Percentiles rank a stretch among this genome's conserved stretches.
phyloP scores from a whole-genome alignment of 2,329 filamentous ascomycete genomes.

The Cyphellophora attinorum region DNA sequence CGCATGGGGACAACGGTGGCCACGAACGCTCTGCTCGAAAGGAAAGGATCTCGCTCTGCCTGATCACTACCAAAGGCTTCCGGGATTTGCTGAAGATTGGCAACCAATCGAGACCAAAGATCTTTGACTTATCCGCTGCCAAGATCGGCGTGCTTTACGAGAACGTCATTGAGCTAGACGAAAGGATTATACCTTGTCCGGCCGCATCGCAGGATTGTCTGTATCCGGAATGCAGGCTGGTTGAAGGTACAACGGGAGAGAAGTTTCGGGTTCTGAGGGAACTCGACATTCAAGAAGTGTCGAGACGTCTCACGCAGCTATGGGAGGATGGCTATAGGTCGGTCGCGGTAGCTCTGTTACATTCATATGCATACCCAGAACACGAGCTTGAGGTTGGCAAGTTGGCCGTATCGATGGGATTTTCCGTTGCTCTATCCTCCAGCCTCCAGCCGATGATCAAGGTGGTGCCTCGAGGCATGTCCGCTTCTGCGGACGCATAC shows the following conservation, averaged over 20 bases:
- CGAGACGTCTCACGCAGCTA: constrained; percentile 48
- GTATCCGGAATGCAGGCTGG: constrained; percentile 39
- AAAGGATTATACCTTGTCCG: constrained; percentile 71
- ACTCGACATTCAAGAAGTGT: constrained; percentile 45
- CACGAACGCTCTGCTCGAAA: constrained; percentile 77
- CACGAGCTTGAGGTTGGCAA: constrained; percentile 74
- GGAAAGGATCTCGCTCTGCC: constrained; percentile 82
- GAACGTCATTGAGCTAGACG: constrained; percentile 73
- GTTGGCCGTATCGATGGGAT: constrained; percentile 70
- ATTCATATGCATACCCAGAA: constrained; percentile 79
- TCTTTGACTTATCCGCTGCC: constrained; percentile 79
- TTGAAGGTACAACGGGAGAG: constrained; percentile 55
- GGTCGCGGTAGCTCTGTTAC: constrained; percentile 42
- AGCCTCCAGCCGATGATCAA: constrained; percentile 82
- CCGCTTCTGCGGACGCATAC: constrained; percentile 70
- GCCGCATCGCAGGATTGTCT: constrained; percentile 42
- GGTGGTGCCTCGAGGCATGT: constrained; percentile 66
- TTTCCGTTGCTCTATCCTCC: constrained; percentile 67
- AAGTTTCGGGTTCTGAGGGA: constrained; percentile 59
- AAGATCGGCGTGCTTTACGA: constrained; percentile 82
- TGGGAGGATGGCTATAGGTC: constrained; percentile 4
- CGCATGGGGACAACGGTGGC: constrained; percentile 89
- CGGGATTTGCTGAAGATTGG: constrained; percentile 79
- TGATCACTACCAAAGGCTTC: constrained; percentile 82
- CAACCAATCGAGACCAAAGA: constrained; percentile 79